Percentiles rank a stretch among this genome's conserved stretches.
Evolutionary conservation across 306 rosid genomes (phyloP).

Genomic region (Hylodesmum podocarpum): DNA sequence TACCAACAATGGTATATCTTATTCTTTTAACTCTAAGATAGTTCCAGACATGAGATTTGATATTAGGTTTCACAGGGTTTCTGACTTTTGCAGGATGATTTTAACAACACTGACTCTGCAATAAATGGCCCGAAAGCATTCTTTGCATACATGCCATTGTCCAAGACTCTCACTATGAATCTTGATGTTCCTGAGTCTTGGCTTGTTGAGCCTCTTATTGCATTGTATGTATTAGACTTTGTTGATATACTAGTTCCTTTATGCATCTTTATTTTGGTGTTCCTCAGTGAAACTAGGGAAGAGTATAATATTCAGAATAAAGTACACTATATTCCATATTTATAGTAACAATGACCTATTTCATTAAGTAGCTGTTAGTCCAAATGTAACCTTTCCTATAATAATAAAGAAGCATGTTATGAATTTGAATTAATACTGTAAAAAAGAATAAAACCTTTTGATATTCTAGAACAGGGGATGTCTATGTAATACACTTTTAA

Average conservation of each 20-base stretch:
- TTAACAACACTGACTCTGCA: slow-evolving; percentile 62
- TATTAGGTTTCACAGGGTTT: slow-evolving; percentile 38
- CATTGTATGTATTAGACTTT: slow-evolving; percentile 63
- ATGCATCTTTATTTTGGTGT: neutral
- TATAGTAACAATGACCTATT: neutral
- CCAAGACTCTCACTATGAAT: slow-evolving; percentile 96
- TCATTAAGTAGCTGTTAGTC: neutral
- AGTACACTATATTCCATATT: neutral
- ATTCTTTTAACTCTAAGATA: neutral
- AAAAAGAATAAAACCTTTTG: neutral
- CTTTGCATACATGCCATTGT: slow-evolving; percentile 92
- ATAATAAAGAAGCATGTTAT: neutral
- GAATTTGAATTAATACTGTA: neutral
- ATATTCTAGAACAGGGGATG: slow-evolving; percentile 1
- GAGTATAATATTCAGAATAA: neutral
- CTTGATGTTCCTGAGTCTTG: slow-evolving; percentile 99
- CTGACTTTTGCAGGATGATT: slow-evolving; percentile 77
- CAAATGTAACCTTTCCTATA: neutral
- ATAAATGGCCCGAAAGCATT: slow-evolving; percentile 95
- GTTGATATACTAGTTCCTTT: neutral
- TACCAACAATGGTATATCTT: slow-evolving; percentile 73
- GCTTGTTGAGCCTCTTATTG: slow-evolving; percentile 92
- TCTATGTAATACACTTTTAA: neutral
- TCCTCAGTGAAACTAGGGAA: neutral
- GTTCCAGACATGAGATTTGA: slow-evolving; percentile 6